Percentiles rank a stretch among this genome's conserved stretches.
Conservation (phyloP, 768 basidiomycete genomes). For the Tulasnella sp. region DNA sequence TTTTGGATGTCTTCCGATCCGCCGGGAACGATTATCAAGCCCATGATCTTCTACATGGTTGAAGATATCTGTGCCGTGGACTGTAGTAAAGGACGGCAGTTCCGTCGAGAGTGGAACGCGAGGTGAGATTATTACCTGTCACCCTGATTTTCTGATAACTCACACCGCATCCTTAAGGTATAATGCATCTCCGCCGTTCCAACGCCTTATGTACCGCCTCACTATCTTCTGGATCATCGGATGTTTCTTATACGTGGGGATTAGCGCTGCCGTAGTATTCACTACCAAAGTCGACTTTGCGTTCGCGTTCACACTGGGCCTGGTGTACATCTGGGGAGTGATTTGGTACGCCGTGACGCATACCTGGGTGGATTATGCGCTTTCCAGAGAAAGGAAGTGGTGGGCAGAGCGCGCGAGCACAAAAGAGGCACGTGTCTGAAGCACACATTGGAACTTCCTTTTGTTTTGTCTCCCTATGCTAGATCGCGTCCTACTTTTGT, state of each 20-base stretch:
- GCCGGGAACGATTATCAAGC: slow-evolving; percentile 21
- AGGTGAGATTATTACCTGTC: slow-evolving; percentile 4
- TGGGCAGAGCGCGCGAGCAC: too few species aligned
- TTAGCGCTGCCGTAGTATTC: slow-evolving; percentile 22
- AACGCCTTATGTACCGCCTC: slow-evolving; percentile 20
- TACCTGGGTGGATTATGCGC: too few species aligned
- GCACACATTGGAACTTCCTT: too few species aligned
- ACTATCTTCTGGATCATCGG: slow-evolving; percentile 21
- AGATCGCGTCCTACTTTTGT: too few species aligned
- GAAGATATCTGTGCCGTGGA: slow-evolving; percentile 26
- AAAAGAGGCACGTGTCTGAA: too few species aligned
- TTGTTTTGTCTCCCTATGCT: too few species aligned
- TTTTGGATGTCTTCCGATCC: slow-evolving; percentile 22
- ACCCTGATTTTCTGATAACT: background rate
- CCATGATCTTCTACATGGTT: slow-evolving; percentile 21
- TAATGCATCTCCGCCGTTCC: slow-evolving; percentile 23
- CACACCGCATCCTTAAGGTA: slow-evolving; percentile 13
- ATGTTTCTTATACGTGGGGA: slow-evolving; percentile 18
- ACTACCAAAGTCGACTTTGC: slow-evolving; percentile 17
- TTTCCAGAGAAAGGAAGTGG: too few species aligned
- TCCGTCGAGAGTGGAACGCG: slow-evolving; percentile 18
- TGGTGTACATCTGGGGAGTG: slow-evolving; percentile 21
- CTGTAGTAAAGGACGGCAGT: slow-evolving; percentile 21
- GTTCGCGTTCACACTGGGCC: slow-evolving; percentile 19
- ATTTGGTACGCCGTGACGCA: too few species aligned